Base-by-base conservation (phyloP, 805 yeast species). In the Tetrapisispora fleetii region DNA sequence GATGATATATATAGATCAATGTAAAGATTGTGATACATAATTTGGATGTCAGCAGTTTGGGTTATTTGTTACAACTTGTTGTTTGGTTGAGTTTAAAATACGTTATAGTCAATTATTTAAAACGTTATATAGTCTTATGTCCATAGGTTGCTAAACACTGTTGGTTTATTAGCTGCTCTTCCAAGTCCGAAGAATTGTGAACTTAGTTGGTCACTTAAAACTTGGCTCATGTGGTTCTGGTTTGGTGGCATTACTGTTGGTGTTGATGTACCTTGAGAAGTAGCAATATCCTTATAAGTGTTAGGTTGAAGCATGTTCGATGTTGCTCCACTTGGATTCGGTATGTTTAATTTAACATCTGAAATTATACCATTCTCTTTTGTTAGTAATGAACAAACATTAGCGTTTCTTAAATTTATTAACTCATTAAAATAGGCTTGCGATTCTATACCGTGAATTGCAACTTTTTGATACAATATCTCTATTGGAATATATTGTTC, bases 401-500 rank as follows among this genome's bases (percentile, higher is more conserved):
- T 53, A 9, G 50, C 33, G 8, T 37, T 43, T 19, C 56, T 54
- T 60, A 64, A 56, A 19, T 42, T 44, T 11, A 58, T 30, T 22
- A 64, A 40, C 24, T 51, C 54, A 30, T 52, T 51, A n/a, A 58
- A 42, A 39, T 61, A 63, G 2, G 54, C 38, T 8, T 54, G 37
- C 41, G 58, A 59, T 30, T 56, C 59, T 14, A 55, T 11, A 14
- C 51, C 49, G 13, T 49, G 48, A 7, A 51, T 44, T 7, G 51
- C 10, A 19, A 58, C 47, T 24, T 54, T 53, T 46, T 59, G 63
- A 37, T 52, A 60, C 11, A 64, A 48, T 17, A 52, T 22, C 17
- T 55, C 61, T n/a, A 56, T 44, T 5, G 63, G 53, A 19, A 64
- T 54, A 40, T 50, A 63, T 35, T 39, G 54, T 6, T 47, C 52